Base-by-base conservation (phyloP, 495 filamentous ascomycete species). In the Chaetomium tenue region DNA sequence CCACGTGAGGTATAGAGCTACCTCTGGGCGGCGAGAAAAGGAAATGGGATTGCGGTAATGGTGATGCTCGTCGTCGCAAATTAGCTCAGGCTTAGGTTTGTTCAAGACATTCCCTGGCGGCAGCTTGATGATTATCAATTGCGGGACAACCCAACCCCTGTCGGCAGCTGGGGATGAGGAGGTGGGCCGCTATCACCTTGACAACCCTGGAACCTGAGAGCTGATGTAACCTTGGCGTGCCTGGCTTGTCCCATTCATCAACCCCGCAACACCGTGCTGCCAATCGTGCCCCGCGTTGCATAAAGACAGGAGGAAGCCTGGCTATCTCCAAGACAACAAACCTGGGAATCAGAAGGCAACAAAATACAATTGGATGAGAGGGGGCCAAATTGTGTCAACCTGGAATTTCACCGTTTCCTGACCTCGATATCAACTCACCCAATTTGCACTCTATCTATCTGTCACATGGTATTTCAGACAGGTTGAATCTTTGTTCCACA, bases 41-140 rank as follows among this genome's bases (percentile, higher is more conserved):
- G 39, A 30, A 58, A 52, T 30, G 39, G 33, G 33, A 56, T 33
- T 23, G 55, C 40, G 63, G 30, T n/a, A 7, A 63, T 56, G 55
- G 39, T 22, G 60, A 64, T 63, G 61, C 37, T 67, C 42, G 55
- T 63, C 54, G 51, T 57, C 51, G 65, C 55, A 44, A 59, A 60
- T 50, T 57, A n/a, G 12, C 61, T 63, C 52, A 23, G 40, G 51
- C 52, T 23, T 18, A 40, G 47, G 26, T 61, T 44, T 22, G 42
- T 53, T 12, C 30, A 61, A 52, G 33, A 53, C 44, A 51, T 39
- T 30, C 28, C 28, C 28, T 23, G 44, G 39, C 26, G n/a, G 22
- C 47, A 51, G 33, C 16, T 18, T 20, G 48, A 20, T 37, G 59
- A 61, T 51, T 52, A 60, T 61, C 59, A 61, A 60, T 22, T 16